These are phyloP conservation scores for Phytophthora tentaculata DNA, from an alignment of 352 stramenopile species.

Conservation along the genomic window DNA sequence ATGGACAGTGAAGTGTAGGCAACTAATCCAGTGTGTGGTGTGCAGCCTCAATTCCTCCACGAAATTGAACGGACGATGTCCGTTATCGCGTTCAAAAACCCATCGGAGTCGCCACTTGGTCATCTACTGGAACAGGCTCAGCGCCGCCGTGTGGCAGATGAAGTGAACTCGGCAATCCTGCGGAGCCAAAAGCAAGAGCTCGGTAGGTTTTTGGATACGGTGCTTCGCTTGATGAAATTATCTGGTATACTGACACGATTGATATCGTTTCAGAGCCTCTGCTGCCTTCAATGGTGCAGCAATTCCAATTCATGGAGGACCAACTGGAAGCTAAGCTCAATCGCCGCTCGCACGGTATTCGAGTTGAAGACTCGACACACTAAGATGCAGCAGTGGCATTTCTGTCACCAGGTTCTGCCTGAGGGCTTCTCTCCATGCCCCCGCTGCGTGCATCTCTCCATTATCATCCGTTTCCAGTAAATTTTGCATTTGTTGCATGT, in stretches of 20 bases:
- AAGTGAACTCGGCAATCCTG: conserved; percentile 81
- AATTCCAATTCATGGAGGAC: conserved; percentile 84
- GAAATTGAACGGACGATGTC: conserved; percentile 85
- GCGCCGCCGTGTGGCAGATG: conserved; percentile 67
- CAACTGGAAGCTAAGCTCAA: conserved; percentile 71
- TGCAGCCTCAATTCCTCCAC: conserved; percentile 67
- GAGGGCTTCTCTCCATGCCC: background rate
- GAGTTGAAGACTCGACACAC: conserved; percentile 44
- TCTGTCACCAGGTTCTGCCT: conserved; percentile 10
- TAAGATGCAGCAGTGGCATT: conserved; percentile 13
- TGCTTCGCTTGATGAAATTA: background rate
- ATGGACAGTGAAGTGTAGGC: background rate
- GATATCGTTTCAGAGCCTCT: conserved; percentile 58
- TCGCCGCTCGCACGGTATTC: conserved; percentile 55
- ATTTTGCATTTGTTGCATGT: conserved; percentile 36
- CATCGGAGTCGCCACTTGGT: conserved; percentile 56
- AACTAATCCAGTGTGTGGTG: conserved; percentile 6
- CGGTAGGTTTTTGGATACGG: conserved; percentile 37
- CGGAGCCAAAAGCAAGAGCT: conserved; percentile 78
- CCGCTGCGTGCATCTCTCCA: background rate
- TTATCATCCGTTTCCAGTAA: conserved; percentile 20
- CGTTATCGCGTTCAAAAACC: conserved; percentile 78
- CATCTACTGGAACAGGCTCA: conserved; percentile 69
- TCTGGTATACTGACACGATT: conserved; percentile 15
- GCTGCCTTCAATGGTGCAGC: conserved; percentile 75